Evolutionary conservation across 2,329 filamentous ascomycete species (phyloP).

Genomic region (Cladosporium sp.): DNA sequence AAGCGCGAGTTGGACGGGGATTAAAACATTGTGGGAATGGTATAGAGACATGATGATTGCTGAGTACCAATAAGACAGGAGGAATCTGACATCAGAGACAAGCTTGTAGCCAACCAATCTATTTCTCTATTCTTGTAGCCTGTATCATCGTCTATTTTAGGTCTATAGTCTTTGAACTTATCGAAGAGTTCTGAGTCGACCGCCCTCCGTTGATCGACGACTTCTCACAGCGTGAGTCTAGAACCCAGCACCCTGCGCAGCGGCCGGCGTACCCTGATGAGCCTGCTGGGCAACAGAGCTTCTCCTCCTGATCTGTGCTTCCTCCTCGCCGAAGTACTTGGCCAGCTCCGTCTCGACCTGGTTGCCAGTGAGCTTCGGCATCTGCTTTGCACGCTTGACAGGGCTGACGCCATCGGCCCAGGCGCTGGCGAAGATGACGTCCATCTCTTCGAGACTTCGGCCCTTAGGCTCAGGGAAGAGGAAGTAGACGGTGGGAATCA

Average conservation of each 20-base stretch:
- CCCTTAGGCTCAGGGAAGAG: slow-evolving; percentile 14
- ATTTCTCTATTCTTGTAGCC: too few species aligned
- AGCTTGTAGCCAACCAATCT: too few species aligned
- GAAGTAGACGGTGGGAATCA: slow-evolving; percentile 13
- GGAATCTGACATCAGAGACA: too few species aligned
- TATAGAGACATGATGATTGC: too few species aligned
- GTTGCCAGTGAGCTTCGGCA: slow-evolving; percentile 4
- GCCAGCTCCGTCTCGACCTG: slow-evolving; percentile 6
- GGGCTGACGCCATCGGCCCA: slow-evolving; percentile 9
- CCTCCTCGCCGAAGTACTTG: slow-evolving; percentile 9
- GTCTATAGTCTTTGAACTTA: too few species aligned
- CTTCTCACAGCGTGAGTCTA: neutral
- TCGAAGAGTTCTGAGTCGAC: too few species aligned
- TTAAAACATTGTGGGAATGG: too few species aligned
- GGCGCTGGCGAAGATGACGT: slow-evolving; percentile 14
- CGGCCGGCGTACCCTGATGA: neutral
- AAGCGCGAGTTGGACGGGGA: too few species aligned
- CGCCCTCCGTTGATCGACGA: too few species aligned
- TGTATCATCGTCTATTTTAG: too few species aligned
- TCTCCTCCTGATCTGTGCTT: slow-evolving; percentile 8
- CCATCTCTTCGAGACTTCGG: slow-evolving; percentile 14
- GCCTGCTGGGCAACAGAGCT: slow-evolving; percentile 2
- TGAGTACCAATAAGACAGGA: too few species aligned
- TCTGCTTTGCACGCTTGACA: neutral
- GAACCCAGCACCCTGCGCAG: neutral